Evolutionary conservation across 2,329 filamentous ascomycete species (phyloP), one percentile per base, ranked within the genome.

Genomic region (Diaporthe helianthi): DNA sequence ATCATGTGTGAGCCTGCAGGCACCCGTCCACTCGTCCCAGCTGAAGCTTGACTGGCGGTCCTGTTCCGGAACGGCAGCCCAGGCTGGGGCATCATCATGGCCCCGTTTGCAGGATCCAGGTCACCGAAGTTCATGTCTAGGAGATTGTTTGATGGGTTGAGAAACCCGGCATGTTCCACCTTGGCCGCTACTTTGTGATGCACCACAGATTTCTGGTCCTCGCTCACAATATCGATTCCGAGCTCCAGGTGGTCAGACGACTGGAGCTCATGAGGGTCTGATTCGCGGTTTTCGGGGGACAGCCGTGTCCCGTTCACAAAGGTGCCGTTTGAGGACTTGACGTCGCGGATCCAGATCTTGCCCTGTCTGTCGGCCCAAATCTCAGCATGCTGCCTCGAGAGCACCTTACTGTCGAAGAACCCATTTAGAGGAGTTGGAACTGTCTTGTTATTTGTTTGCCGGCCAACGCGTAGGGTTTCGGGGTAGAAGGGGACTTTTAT

Each of bases 171-270:
- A 81, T 98, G 93, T 79, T 99, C 96, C 68, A 99, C 94, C 78
- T 97, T 97, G 68, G 96, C 94, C 24, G 95, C 94, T 58, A 99
- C 96, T 78, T 99, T 99, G 83, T 98, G 96, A 78, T 99, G 96
- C 17, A 99, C 94, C 33, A 99, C 94, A 0, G 94, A 98, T 82
- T 97, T 98, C 79, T 98, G 95, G 78, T 99, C 96, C 79, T 99
- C 96, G 80, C 93, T 97, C 64, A 99, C 95, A 76, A 99, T 99
- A 78, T 99, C 96, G 75, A 99, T 99, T 68, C 96, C 96, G 44
- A 99, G 86, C 78, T 99, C 96, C 65, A 99, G 84, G 72, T 96
- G 93, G 77, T 99, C 96, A 73, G 93, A 91, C 70, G 95, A 94
- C 76, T 94, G 91, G 41, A 99, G 83, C 78, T 98, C 95, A 78